Evolutionary conservation across 306 rosid genomes (phyloP), one percentile per base, ranked within the genome.

Genomic region (Malus fusca): DNA sequence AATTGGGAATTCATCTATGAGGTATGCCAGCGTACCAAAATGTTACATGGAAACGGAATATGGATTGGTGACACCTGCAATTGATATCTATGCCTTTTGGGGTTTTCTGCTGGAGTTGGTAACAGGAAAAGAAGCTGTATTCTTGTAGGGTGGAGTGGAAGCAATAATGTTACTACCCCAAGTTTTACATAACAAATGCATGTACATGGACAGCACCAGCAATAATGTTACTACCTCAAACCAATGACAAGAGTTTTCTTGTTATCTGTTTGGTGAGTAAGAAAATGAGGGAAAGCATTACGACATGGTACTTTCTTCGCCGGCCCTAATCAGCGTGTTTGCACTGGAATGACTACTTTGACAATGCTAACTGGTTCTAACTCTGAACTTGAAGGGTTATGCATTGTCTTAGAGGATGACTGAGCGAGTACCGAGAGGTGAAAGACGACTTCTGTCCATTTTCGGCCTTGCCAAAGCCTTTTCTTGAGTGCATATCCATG

Each of bases 81-180:
- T 84, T 79, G 97, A 90, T 66, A 88, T 90, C 18, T 92, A 81
- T 35, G 92, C 92, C 37, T 88, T 82, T 35, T 92, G 93, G 51
- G 85, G 83, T 75, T 85, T 92, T 67, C 48, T 90, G 71, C 53
- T 90, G 83, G 93, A 92, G 78, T 73, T 90, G 69, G 79, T 92
- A 66, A 87, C 87, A 0, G 80, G 92, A 55, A 84, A 83, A 72
- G 86, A 84, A 56, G 87, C 85, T 25, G 19, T 79, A 30, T n/a
- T 46, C 9, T 62, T 30, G 11, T 84, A 83, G 68, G 82, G 84
- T 63, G 92, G 92, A 56, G 80, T 51, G 65, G 79, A 80, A 60
- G 84, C 42, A 37, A 37, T 35, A 31, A 31, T 31, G 33, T 30
- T 30, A 30, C 33, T 30, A 4, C 33, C 40, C 42, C 42, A 37